Evolutionary conservation across 352 stramenopile genomes (phyloP), one percentile per base, ranked within the genome.

Genomic region (Globisporangium paroecandrum): DNA sequence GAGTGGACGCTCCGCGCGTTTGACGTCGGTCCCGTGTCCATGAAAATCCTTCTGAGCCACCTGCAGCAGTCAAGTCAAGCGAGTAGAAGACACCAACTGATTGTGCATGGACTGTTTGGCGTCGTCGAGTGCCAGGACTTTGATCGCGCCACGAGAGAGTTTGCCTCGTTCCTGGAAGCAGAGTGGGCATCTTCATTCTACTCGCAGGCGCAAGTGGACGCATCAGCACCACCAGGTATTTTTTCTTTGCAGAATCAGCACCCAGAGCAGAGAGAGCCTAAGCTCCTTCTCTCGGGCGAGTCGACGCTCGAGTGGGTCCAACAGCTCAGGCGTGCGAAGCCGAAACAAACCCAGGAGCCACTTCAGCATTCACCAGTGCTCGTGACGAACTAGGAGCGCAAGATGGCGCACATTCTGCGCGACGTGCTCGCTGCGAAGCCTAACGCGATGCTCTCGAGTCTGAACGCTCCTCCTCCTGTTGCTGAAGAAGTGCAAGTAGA

Each of bases 1-100:
- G 82, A 91, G 27, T 93, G 85, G 82, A 89, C 75, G 6, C 75
- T 73, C 24, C 78, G 82, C 10, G 77, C 77, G n/a, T 83, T 89
- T 53, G 85, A 93, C 41, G 62, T 93, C 27, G 85, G 85, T 1
- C 79, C 85, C 2, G 66, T 68, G 6, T 88, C 85, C 1, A 86
- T 79, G 51, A 5, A 74, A 4, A 29, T 73, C 2, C 70, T 93
- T 22, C n/a, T 76, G 22, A 1, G 38, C 25, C 58, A 60, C n/a
- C 62, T 73, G 7, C 41, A 71, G 1, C 22, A 60, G 8, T 5
- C 27, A 29, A 43, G 18, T 4, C 18, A 25, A 38, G 3, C 13
- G 18, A 58, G 24, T 13, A 25, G 63, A 27, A 51, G 18, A 18
- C 18, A 58, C 20, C 65, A 63, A 18, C 18, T 90, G 5, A 71